Percentiles rank a stretch among this genome's conserved stretches.
Evolutionary conservation across 106 monocot genomes (phyloP).

Genomic region (Dendrobium huoshanense): DNA sequence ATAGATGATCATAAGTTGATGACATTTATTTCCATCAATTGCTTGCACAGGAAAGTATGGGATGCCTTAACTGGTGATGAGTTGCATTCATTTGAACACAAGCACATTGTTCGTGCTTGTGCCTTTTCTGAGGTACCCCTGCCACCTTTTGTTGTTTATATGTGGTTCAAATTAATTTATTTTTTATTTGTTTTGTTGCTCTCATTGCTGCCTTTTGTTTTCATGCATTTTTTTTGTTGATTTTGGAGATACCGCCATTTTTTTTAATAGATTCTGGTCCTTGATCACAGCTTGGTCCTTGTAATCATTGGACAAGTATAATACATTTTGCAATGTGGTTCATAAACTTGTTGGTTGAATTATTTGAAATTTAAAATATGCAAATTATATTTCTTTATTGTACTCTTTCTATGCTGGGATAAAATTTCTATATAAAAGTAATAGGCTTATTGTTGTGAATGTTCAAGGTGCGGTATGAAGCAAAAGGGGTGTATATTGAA

Average conservation of each 20-base stretch:
- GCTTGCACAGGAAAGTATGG: slow-evolving; percentile 89
- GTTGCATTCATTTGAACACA: slow-evolving; percentile 90
- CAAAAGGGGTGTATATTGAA: no score
- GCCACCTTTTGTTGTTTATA: background rate
- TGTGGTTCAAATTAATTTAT: background rate
- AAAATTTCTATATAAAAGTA: no score
- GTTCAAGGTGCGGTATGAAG: no score
- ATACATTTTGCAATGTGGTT: no score
- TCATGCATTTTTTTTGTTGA: background rate
- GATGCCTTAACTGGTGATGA: slow-evolving; percentile 88
- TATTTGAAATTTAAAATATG: no score
- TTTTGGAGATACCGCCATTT: background rate
- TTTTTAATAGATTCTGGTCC: background rate
- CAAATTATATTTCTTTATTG: no score
- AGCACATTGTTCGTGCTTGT: slow-evolving; percentile 92
- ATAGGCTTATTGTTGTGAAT: no score
- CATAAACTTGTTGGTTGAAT: no score
- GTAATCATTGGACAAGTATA: no score
- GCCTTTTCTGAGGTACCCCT: slow-evolving; percentile 89
- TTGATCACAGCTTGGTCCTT: background rate
- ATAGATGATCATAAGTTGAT: background rate
- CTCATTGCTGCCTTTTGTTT: background rate
- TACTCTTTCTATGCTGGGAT: no score
- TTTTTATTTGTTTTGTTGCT: background rate
- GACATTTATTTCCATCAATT: slow-evolving; percentile 1